Conservation (phyloP, 163 green algal genomes). For the Prototheca wickerhamii region DNA sequence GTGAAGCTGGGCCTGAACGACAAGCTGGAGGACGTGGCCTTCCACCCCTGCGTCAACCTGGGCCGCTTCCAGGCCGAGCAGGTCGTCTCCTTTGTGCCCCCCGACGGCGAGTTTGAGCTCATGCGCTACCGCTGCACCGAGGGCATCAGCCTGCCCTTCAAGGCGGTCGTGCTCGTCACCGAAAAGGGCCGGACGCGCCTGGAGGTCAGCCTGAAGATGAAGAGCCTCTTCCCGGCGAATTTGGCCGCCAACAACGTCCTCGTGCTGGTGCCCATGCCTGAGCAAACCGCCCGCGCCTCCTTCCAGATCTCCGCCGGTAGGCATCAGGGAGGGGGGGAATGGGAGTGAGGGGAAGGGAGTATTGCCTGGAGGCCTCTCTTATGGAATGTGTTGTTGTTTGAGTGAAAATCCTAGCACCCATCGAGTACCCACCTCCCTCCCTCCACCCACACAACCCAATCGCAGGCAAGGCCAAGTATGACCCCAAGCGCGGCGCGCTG, state of each 20-base stretch:
- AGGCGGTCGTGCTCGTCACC: conserved; percentile 77
- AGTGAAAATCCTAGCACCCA: no score
- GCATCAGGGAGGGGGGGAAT: not conserved
- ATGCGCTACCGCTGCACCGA: conserved; percentile 83
- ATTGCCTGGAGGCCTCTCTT: no score
- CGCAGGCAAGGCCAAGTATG: conserved; percentile 91
- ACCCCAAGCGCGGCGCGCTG: conserved; percentile 72
- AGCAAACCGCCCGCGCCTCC: conserved; percentile 78
- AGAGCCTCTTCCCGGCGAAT: conserved; percentile 58
- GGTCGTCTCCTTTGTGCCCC: conserved; percentile 89
- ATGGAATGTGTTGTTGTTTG: not conserved
- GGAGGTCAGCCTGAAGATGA: conserved; percentile 61
- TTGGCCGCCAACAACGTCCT: conserved; percentile 61
- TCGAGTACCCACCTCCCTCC: no score
- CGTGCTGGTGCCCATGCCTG: conserved; percentile 81
- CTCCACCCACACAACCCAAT: no score
- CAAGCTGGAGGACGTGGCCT: conserved; percentile 73
- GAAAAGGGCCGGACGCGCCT: conserved; percentile 85
- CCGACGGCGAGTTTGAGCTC: conserved; percentile 97
- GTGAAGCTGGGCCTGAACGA: conserved; percentile 94
- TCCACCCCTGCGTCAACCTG: conserved; percentile 88
- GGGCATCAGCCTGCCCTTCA: conserved; percentile 82
- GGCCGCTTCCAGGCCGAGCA: conserved; percentile 73
- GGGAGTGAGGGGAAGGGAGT: not conserved
- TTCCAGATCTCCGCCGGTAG: conserved; percentile 56